Evolutionary conservation across 2,329 filamentous ascomycete genomes (phyloP).

Genomic region (Trichoderma sp.): DNA sequence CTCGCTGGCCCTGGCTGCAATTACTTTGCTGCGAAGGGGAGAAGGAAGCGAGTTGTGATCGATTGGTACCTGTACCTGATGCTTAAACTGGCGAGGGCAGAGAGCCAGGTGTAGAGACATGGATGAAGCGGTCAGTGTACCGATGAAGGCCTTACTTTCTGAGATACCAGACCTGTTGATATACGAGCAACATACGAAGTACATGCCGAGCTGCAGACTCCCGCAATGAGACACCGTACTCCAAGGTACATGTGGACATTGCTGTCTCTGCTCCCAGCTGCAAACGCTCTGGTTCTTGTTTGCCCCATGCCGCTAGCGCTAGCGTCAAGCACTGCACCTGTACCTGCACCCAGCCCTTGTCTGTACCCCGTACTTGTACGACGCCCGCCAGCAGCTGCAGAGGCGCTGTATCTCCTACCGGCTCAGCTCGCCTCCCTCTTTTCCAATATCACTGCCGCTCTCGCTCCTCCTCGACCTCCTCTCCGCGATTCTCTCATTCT

Average conservation of each 20-base stretch:
- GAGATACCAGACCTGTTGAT: no score
- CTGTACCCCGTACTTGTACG: not conserved
- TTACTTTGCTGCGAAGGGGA: not conserved
- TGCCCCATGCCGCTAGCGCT: not conserved
- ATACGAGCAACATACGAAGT: not conserved
- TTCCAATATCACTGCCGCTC: constrained; percentile 23
- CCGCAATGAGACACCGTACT: not conserved
- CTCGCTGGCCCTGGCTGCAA: constrained; percentile 11
- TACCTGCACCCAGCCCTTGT: not conserved
- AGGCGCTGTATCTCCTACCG: not conserved
- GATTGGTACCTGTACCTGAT: not conserved
- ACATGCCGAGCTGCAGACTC: not conserved
- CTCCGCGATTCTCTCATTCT: constrained; percentile 3
- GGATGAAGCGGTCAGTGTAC: no score
- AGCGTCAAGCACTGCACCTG: not conserved
- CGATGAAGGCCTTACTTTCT: no score
- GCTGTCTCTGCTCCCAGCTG: not conserved
- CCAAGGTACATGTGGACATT: not conserved
- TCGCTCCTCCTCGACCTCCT: constrained; percentile 4
- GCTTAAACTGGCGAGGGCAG: not conserved
- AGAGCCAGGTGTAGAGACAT: not conserved
- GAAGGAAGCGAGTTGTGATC: not conserved
- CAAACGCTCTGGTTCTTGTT: constrained; percentile 11
- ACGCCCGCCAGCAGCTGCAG: not conserved
- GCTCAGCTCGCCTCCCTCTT: constrained; percentile 17